Conservation (phyloP, 805 yeast genomes). For the Saturnispora sanitii region DNA sequence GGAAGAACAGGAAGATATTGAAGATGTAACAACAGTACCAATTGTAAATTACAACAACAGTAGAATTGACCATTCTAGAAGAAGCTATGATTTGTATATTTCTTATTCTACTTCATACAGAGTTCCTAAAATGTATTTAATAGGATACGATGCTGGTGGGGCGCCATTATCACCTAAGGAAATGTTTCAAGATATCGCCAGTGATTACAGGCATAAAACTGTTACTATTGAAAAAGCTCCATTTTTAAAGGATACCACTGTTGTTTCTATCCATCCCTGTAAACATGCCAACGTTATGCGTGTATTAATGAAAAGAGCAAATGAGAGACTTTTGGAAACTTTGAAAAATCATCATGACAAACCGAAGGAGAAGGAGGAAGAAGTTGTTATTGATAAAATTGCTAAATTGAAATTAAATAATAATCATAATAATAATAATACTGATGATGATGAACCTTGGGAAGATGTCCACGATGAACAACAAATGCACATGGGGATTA, state of each 20-base stretch:
- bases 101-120: conserved; percentile 91
- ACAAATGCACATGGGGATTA: conserved; percentile 37
- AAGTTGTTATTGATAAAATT: not conserved
- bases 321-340: conserved; percentile 16
- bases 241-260: conserved; percentile 60
- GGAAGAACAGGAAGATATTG: conserved; percentile 25
- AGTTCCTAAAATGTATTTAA: conserved; percentile 88
- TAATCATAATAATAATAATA: conserved; percentile 12
- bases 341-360: not conserved
- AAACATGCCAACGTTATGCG: conserved; percentile 93
- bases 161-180: conserved; percentile 75
- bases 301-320: conserved; percentile 68
- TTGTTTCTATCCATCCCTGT: conserved; percentile 93
- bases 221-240: conserved; percentile 94
- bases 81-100: conserved; percentile 83
- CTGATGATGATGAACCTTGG: conserved; percentile 18
- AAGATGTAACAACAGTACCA: conserved; percentile 6
- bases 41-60: not conserved
- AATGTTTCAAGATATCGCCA: conserved; percentile 91
- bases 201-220: conserved; percentile 89
- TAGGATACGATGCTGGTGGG: conserved; percentile 79
- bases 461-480: conserved; percentile 14
- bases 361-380: not conserved
- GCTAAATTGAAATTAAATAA: conserved; percentile 2
- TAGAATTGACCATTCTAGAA: conserved; percentile 32